A percentile compares a stretch with the other conserved stretches of the same genome.
These are phyloP conservation scores for Marchantia paleacea DNA, from an alignment of 225 moss, liverwort and hornwort genomes.

Conservation along the genomic window DNA sequence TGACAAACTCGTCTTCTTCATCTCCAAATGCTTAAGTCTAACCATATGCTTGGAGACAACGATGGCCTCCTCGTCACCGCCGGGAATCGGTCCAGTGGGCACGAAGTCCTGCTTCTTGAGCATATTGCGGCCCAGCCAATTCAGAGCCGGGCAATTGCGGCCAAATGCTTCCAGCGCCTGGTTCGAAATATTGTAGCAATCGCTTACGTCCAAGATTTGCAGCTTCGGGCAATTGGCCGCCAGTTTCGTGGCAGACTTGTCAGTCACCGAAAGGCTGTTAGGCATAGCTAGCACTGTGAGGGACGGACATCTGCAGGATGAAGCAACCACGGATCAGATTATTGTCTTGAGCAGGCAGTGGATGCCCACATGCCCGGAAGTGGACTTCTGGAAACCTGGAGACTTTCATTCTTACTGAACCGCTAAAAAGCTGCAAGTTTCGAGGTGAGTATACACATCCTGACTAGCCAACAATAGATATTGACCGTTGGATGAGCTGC, in stretches of 20 bases:
- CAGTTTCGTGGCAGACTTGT: conserved; percentile 20
- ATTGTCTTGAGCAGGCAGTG: background rate
- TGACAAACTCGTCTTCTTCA: conserved; percentile 42
- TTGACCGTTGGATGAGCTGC: no score
- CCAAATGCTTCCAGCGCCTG: conserved; percentile 35
- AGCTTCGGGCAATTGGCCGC: conserved; percentile 30
- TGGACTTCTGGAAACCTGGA: background rate
- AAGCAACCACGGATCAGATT: background rate
- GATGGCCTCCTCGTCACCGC: conserved; percentile 42
- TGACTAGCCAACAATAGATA: no score
- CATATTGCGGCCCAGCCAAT: conserved; percentile 41
- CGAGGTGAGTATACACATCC: no score
- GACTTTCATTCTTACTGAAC: no score
- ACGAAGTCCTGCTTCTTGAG: conserved; percentile 18
- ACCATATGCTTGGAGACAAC: conserved; percentile 43
- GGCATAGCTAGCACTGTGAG: conserved; percentile 22
- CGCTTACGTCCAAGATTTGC: conserved; percentile 33
- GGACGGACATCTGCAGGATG: conserved; percentile 26
- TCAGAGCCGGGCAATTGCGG: conserved; percentile 25
- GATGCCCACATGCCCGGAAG: background rate
- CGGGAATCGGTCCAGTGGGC: conserved; percentile 16
- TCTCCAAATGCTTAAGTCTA: conserved; percentile 41
- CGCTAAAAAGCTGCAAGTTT: no score
- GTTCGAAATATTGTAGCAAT: conserved; percentile 38
- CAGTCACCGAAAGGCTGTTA: conserved; percentile 25